A percentile compares a stretch with the other conserved stretches of the same genome.
Evolutionary conservation across 805 yeast species (phyloP).

Genomic region (Alloascoidea hylecoeti): DNA sequence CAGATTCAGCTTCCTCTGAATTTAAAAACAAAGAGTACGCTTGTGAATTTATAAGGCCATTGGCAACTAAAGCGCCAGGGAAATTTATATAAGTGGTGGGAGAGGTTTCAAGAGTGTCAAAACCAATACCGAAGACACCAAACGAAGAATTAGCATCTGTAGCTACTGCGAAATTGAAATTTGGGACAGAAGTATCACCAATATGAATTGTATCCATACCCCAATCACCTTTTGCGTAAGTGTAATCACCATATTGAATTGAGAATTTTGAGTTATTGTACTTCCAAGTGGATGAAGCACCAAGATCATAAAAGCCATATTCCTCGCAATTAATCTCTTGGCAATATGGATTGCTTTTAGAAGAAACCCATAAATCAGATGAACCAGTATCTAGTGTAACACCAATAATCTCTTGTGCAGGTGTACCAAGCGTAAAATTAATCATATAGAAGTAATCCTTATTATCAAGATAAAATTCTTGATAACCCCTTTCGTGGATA

Average conservation of each 20-base stretch:
- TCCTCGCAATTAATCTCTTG: too few species aligned
- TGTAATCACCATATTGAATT: slow-evolving; percentile 23
- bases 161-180: slow-evolving; percentile 53
- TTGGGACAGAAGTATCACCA: slow-evolving; percentile 27
- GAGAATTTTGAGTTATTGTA: slow-evolving; percentile 11
- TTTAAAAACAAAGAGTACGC: slow-evolving; percentile 2
- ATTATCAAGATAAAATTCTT: too few species aligned
- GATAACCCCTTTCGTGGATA: too few species aligned
- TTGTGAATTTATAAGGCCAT: slow-evolving; percentile 1
- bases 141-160: slow-evolving; percentile 38
- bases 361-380: too few species aligned
- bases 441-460: too few species aligned
- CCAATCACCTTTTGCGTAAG: slow-evolving; percentile 29
- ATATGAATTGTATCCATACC: slow-evolving; percentile 41
- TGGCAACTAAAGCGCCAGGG: slow-evolving; percentile 1
- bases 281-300: background rate
- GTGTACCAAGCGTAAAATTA: too few species aligned
- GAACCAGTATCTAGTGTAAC: too few species aligned
- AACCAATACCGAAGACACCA: slow-evolving; percentile 61
- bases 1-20: slow-evolving; percentile 9
- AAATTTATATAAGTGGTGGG: background rate
- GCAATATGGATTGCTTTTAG: too few species aligned
- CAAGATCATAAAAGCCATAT: background rate
- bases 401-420: too few species aligned
- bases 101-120: slow-evolving; percentile 35